Conservation (phyloP, 495 filamentous ascomycete species). For the Chaetomidium leptoderma region DNA sequence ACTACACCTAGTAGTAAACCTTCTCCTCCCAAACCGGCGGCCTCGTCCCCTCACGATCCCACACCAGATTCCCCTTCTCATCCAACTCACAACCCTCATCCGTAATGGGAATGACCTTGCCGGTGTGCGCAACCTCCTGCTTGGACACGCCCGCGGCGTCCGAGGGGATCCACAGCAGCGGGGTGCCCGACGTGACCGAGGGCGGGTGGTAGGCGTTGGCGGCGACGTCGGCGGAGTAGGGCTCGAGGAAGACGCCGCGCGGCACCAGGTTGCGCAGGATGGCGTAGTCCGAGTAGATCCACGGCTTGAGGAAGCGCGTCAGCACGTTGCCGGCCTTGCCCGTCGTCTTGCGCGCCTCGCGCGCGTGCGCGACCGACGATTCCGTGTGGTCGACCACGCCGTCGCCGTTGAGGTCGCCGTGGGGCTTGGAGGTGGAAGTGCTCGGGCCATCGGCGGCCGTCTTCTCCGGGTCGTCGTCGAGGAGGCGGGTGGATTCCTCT, state of each 20-base stretch:
- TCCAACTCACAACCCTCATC: slow-evolving; percentile 79
- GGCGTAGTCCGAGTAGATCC: slow-evolving; percentile 68
- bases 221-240: slow-evolving; percentile 59
- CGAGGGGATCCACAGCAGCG: slow-evolving; percentile 78
- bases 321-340: slow-evolving; percentile 48
- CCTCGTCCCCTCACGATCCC: slow-evolving; percentile 65
- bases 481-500: slow-evolving; percentile 54
- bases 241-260: slow-evolving; percentile 41
- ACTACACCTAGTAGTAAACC: slow-evolving; percentile 43
- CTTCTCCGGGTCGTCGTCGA: slow-evolving; percentile 29
- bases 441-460: slow-evolving; percentile 24
- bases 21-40: slow-evolving; percentile 81
- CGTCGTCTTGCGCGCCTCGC: slow-evolving; percentile 12
- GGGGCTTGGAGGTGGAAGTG: slow-evolving; percentile 24
- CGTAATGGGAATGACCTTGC: slow-evolving; percentile 69
- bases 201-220: slow-evolving; percentile 76
- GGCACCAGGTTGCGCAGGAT: slow-evolving; percentile 70
- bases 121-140: slow-evolving; percentile 71
- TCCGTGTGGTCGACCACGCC: slow-evolving; percentile 26
- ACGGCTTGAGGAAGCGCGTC: slow-evolving; percentile 70
- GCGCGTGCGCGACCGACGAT: slow-evolving; percentile 23
- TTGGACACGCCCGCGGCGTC: slow-evolving; percentile 70
- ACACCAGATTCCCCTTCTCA: slow-evolving; percentile 72
- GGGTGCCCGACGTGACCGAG: slow-evolving; percentile 56
- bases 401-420: slow-evolving; percentile 28